A percentile compares a stretch with the other conserved stretches of the same genome.
Conservation (phyloP, 2,329 filamentous ascomycete species). For the Epichloe aotearoae region DNA sequence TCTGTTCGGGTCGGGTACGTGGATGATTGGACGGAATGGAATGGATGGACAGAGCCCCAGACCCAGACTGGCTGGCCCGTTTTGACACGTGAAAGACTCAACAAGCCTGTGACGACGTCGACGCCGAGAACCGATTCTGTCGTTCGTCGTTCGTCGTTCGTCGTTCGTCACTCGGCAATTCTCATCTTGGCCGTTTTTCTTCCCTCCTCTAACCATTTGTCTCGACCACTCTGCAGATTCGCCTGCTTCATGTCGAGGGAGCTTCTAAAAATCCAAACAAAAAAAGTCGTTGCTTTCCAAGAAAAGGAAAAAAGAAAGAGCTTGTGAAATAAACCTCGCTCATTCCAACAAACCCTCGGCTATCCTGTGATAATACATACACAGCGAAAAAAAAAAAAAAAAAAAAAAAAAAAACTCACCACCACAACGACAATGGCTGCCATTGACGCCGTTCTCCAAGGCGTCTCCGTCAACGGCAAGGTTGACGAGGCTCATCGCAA, state of each 20-base stretch:
- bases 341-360: too few species aligned
- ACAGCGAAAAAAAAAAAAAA: background rate
- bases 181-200: background rate
- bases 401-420: background rate
- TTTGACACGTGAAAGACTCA: slow-evolving; percentile 22
- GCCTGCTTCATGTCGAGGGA: background rate
- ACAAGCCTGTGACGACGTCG: slow-evolving; percentile 5
- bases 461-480: slow-evolving; percentile 72
- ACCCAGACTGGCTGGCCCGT: slow-evolving; percentile 1
- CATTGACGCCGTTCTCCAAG: slow-evolving; percentile 67
- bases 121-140: background rate
- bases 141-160: too few species aligned
- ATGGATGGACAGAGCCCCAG: background rate
- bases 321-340: background rate
- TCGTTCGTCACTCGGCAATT: background rate
- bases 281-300: background rate
- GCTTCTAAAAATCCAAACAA: background rate
- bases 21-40: too few species aligned
- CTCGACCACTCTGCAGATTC: background rate
- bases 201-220: background rate
- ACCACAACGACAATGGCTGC: slow-evolving; percentile 40
- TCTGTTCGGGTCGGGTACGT: too few species aligned
- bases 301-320: background rate
- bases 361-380: background rate
- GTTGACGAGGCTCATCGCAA: slow-evolving; percentile 71